Conservation (phyloP, 768 basidiomycete species). For the Holtermanniella nyarrowii region DNA sequence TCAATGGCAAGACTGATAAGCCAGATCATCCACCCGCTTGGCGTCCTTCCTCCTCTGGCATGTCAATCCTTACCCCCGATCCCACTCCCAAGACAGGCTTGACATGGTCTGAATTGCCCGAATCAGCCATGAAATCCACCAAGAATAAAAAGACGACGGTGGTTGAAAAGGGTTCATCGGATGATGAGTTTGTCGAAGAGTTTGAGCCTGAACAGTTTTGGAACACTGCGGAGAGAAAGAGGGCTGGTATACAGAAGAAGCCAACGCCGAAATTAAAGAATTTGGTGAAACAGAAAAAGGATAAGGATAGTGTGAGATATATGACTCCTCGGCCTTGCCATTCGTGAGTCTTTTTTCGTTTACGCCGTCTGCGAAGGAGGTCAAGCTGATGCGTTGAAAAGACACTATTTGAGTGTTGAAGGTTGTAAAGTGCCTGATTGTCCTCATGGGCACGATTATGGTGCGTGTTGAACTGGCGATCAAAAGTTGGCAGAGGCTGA, state of each 20-base stretch:
- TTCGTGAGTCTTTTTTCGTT: constrained; percentile 21
- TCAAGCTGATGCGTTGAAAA: constrained; percentile 1
- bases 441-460: constrained; percentile 28
- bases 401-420: constrained; percentile 14
- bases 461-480: constrained; percentile 10
- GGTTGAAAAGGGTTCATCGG: not conserved
- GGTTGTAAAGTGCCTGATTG: constrained; percentile 6
- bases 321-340: constrained; percentile 34
- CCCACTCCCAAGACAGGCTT: constrained; percentile 1
- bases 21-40: too few species aligned
- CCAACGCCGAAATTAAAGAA: constrained; percentile 1
- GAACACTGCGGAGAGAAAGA: not conserved
- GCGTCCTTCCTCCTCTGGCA: constrained; percentile 2
- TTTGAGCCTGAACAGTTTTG: not conserved
- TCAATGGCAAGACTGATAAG: too few species aligned
- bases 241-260: not conserved
- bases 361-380: not conserved
- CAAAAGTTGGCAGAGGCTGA: not conserved
- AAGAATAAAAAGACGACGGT: not conserved
- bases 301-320: constrained; percentile 15
- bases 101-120: not conserved
- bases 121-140: not conserved
- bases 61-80: not conserved
- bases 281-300: not conserved
- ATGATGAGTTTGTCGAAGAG: not conserved